Percentiles rank a stretch among this genome's conserved stretches.
phyloP scores from a whole-genome alignment of 1,284 basidiomycete genomes.

The Malassezia equina region DNA sequence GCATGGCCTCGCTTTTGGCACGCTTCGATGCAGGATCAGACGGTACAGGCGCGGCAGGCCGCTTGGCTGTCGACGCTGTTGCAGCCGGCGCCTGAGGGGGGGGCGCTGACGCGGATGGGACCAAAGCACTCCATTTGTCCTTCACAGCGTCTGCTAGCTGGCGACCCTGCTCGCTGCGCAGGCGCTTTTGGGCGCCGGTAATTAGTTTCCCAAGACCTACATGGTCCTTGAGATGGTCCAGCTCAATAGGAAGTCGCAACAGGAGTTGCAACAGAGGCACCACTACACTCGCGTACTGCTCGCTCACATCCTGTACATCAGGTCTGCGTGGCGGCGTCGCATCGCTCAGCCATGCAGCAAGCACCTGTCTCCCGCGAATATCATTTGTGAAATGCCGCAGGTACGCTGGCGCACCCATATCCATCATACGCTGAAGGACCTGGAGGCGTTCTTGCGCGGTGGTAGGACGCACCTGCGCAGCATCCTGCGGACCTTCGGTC shows the following conservation, averaged over 20 bases:
- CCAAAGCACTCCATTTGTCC: slow-evolving; percentile 27
- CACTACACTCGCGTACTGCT: slow-evolving; percentile 22
- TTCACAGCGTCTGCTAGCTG: slow-evolving; percentile 20
- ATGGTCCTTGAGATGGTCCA: slow-evolving; percentile 28
- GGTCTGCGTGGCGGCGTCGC: slow-evolving; percentile 16
- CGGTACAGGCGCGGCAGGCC: neutral
- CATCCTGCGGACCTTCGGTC: neutral
- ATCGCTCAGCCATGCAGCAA: slow-evolving; percentile 15
- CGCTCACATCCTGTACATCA: slow-evolving; percentile 23
- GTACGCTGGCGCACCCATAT: slow-evolving; percentile 3
- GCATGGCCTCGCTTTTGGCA: neutral
- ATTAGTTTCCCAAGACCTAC: slow-evolving; percentile 28
- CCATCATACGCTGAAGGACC: slow-evolving; percentile 5
- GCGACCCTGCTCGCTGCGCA: slow-evolving; percentile 17
- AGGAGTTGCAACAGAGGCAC: slow-evolving; percentile 25
- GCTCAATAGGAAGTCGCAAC: slow-evolving; percentile 19
- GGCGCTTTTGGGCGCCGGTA: slow-evolving; percentile 22
- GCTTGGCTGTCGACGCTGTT: slow-evolving; percentile 4
- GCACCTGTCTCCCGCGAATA: slow-evolving; percentile 12
- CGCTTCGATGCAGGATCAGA: neutral
- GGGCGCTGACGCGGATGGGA: slow-evolving; percentile 1
- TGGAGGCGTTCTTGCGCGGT: slow-evolving; percentile 5
- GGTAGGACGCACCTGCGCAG: slow-evolving; percentile 1
- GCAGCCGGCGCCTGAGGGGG: slow-evolving; percentile 2
- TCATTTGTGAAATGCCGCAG: slow-evolving; percentile 6